Base-by-base conservation (phyloP, 2,329 filamentous ascomycete genomes). In the Fusarium camptoceras region DNA sequence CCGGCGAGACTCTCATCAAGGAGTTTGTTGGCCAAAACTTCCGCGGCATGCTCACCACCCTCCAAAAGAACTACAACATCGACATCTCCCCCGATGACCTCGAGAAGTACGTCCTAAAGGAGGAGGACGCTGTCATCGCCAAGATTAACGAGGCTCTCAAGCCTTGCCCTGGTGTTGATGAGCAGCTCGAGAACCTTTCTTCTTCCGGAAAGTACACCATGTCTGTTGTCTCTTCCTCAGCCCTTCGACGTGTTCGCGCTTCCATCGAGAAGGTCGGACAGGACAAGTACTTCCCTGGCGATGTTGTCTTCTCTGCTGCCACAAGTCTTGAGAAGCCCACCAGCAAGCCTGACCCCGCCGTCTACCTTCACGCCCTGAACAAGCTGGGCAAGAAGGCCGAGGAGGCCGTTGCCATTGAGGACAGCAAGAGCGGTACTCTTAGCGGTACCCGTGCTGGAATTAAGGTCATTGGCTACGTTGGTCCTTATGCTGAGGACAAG, bases 11-110 rank as follows among this genome's bases (percentile, higher is more conserved):
- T 64, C 90, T 97, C 70, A 92, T 97, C 82, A 84, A 86, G 74
- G 92, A 97, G 83, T 97, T 97, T 76, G 93, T 97, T 74, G 94
- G 94, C 75, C 92, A 96, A 80, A 97, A 97, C 87, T 97, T 97
- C 87, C 93, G 94, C 73, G 93, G 93, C 81, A 97, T 97, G 93
- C 90, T 97, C 82, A 81, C 84, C 63, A 89, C 88, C 66, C 88
- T 97, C 66, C 90, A 94, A 81, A 83, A 89, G 80, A 91, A 92
- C 81, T 90, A 93, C 85, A 85, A 86, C 81, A 95, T 97, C 81
- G 82, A 86, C 55, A 88, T 97, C 81, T 75, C 81, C 27, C 80
- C 85, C 22, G 89, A 88, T 4, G 92, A 97, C 77, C 81, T 94
- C 61, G 90, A 96, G 75, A 79, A 78, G 42, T 97, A 93, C 79